Base-by-base conservation (phyloP, 2,329 filamentous ascomycete species). In the Scedosporium aurantiacum region DNA sequence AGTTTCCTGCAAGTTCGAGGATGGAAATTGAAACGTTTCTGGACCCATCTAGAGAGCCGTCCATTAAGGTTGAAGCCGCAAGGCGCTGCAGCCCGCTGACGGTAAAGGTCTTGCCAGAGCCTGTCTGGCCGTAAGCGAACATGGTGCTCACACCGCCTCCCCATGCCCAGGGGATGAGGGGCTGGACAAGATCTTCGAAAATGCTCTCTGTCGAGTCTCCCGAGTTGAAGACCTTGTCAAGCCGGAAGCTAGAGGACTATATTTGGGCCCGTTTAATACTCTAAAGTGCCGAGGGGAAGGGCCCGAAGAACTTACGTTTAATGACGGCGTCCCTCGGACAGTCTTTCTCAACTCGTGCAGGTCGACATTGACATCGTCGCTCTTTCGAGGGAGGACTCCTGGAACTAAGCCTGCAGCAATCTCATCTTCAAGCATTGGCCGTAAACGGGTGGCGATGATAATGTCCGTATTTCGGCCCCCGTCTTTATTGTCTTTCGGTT, bases 91-190 rank as follows among this genome's bases (percentile, higher is more conserved):
- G 67, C 2, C 69, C 68, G 60, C 70, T 76, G 61, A 80, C 70
- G 1, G 76, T 79, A 63, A 70, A 74, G 0, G 76, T 79, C 67
- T 79, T 79, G 16, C 78, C 78, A 1, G 78, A 79, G 6, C 77
- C 76, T 0, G 78, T 79, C 64, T 79, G 78, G 10, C 78, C 77
- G 54, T 79, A 79, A 32, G 75, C 76, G 55, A 79, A 78, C 45
- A 81, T 66, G 18, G 78, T 80, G n/a, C 74, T 73, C 25, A 80
- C 72, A n/a, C 78, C 77, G 12, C 79, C 79, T 25, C 70, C 65
- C 75, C 76, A 78, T 0, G 75, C 75, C 70, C 73, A 79, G 0
- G 76, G 73, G 12, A 80, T 71, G 10, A 80, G 70, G 8, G 73
- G 70, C 40, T 70, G 65, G 5, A 79, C 71, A 18, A 54, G 21